phyloP scores from a whole-genome alignment of 1,284 basidiomycete species.

The Papiliotrema flavescens region DNA sequence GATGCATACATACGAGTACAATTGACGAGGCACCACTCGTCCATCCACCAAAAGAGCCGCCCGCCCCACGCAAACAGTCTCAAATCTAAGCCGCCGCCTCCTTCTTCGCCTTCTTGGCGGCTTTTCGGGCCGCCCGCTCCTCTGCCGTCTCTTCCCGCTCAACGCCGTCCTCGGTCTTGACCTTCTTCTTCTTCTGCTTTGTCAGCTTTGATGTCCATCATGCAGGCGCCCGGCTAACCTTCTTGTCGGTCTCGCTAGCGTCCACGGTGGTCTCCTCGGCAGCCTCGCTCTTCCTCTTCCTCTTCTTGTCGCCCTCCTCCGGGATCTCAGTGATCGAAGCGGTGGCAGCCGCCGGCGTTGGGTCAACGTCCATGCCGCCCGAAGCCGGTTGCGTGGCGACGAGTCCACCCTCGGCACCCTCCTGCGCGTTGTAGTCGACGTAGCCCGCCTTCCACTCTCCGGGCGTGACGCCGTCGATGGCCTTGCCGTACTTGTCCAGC shows the following conservation, averaged over 20 bases:
- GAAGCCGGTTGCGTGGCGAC: conserved; percentile 40
- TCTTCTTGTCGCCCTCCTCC: conserved; percentile 45
- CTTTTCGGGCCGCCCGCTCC: conserved; percentile 44
- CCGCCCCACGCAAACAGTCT: neutral
- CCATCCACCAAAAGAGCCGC: neutral
- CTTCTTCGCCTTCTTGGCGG: conserved; percentile 48
- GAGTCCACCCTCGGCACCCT: conserved; percentile 26
- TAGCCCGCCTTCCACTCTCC: conserved; percentile 88
- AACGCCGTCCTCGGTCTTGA: conserved; percentile 47
- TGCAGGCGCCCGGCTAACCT: conserved; percentile 13
- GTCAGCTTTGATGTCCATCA: conserved; percentile 8
- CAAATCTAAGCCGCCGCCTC: conserved; percentile 22
- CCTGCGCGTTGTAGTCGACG: conserved; percentile 71
- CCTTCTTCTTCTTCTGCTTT: conserved; percentile 65
- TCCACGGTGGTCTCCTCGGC: conserved; percentile 27
- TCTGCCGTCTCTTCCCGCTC: conserved; percentile 52
- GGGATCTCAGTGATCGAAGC: conserved; percentile 54
- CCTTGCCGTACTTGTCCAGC: conserved; percentile 93
- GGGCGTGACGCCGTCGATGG: conserved; percentile 86
- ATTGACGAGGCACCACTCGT: neutral
- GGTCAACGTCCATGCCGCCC: conserved; percentile 30
- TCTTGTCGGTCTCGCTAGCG: conserved; percentile 52
- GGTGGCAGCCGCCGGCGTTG: conserved; percentile 48
- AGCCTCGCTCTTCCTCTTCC: conserved; percentile 55
- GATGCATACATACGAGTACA: conserved; percentile 10